Evolutionary conservation across 108 stramenopile genomes (phyloP).

Genomic region (Cylindrotheca fusiformis): DNA sequence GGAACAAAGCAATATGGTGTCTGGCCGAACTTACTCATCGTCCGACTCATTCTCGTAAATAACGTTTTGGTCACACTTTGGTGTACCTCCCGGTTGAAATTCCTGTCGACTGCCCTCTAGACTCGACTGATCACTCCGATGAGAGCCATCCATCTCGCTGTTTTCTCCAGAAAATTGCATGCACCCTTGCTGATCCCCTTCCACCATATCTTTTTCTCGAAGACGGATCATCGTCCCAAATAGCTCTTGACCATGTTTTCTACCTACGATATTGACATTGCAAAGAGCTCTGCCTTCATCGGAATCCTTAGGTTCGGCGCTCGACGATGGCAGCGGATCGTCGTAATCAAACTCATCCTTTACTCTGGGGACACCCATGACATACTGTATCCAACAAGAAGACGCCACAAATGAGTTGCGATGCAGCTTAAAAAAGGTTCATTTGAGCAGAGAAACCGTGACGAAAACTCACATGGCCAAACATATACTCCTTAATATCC

Average conservation of each 20-base stretch:
- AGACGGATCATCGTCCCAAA: conserved; percentile 23
- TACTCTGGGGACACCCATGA: conserved; percentile 24
- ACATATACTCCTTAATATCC: conserved; percentile 64
- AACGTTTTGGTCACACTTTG: no score
- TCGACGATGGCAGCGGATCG: conserved; percentile 45
- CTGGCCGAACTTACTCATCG: no score
- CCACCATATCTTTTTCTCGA: background rate
- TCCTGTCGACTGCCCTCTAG: no score
- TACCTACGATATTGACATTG: conserved; percentile 12
- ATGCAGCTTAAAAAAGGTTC: background rate
- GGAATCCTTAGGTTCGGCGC: conserved; percentile 16
- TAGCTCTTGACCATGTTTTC: conserved; percentile 22
- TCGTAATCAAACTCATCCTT: conserved; percentile 58
- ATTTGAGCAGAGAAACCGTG: background rate
- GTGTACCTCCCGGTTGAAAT: no score
- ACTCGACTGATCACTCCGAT: no score
- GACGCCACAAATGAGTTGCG: background rate
- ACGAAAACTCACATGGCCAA: conserved; percentile 29
- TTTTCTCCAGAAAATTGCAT: background rate
- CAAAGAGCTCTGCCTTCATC: background rate
- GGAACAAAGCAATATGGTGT: no score
- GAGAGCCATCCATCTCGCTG: background rate
- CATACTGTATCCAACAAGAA: conserved; percentile 5
- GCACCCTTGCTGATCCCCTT: background rate
- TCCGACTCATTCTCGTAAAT: no score